A percentile compares a stretch with the other conserved stretches of the same genome.
phyloP scores from a whole-genome alignment of 2,329 filamentous ascomycete genomes.

The Fusarium chaquense region DNA sequence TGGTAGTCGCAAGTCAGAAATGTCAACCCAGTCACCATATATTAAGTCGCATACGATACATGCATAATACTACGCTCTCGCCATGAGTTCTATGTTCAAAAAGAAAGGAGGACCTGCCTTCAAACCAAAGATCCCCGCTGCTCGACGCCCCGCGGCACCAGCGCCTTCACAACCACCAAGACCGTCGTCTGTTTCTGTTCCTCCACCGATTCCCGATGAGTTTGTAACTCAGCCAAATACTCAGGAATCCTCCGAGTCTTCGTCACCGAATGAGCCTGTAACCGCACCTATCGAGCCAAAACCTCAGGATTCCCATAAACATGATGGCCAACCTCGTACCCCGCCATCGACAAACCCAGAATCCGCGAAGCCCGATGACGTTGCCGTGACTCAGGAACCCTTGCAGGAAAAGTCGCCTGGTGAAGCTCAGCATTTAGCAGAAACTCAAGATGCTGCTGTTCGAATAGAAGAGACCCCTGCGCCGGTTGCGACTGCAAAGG shows the following conservation, averaged over 20 bases:
- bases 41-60: constrained; percentile 22
- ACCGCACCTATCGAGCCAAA: constrained; percentile 12
- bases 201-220: constrained; percentile 28
- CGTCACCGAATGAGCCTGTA: constrained; percentile 2
- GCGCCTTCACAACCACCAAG: constrained; percentile 44
- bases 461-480: not conserved
- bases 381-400: constrained; percentile 2
- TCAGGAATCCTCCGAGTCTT: constrained; percentile 10
- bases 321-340: constrained; percentile 39
- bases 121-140: constrained; percentile 74
- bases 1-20: constrained; percentile 23
- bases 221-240: constrained; percentile 18
- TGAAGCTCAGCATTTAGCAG: not conserved
- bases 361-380: constrained; percentile 25
- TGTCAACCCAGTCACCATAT: constrained; percentile 33
- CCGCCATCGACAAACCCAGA: constrained; percentile 41
- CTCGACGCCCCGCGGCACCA: constrained; percentile 62
- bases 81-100: constrained; percentile 76
- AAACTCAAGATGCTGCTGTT: not conserved
- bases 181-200: constrained; percentile 20
- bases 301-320: constrained; percentile 23
- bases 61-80: constrained; percentile 44
- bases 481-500: not conserved
- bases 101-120: constrained; percentile 73
- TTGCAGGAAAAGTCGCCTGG: constrained; percentile 3